A percentile compares a stretch with the other conserved stretches of the same genome.
Conservation (phyloP, 2,329 filamentous ascomycete species). For the Fusarium papillatum region DNA sequence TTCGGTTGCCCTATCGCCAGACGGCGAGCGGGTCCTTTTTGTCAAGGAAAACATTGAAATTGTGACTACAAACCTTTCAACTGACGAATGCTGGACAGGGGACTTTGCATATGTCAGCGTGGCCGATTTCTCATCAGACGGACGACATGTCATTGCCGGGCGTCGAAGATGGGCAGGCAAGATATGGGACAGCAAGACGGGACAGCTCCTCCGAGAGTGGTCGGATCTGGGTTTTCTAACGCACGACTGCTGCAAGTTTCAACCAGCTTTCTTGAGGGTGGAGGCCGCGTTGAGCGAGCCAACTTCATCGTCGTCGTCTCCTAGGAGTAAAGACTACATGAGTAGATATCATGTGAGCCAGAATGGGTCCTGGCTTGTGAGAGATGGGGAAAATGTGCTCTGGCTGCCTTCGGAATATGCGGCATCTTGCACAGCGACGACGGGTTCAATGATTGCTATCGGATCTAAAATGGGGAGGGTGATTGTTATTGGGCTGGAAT, state of each 20-base stretch:
- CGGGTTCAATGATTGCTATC: background rate
- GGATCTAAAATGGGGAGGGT: background rate
- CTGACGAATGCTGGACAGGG: background rate
- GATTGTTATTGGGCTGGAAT: background rate
- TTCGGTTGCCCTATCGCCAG: background rate
- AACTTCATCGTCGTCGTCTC: background rate
- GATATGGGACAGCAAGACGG: background rate
- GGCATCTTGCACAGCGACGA: background rate
- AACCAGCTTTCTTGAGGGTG: background rate
- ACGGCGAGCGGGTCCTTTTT: background rate
- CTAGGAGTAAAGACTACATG: background rate
- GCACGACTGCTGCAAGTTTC: background rate
- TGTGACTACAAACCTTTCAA: background rate
- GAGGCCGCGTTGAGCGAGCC: background rate
- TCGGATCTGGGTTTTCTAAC: background rate
- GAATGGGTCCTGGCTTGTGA: background rate
- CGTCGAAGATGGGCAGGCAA: background rate
- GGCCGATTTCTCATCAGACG: background rate
- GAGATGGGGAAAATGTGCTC: background rate
- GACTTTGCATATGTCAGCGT: background rate
- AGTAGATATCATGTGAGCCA: background rate
- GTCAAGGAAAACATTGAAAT: background rate
- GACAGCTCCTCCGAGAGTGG: background rate
- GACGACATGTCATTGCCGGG: background rate
- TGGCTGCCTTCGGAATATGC: background rate